A percentile compares a stretch with the other conserved stretches of the same genome.
Evolutionary conservation across 129 eudicot species (phyloP).

Genomic region (Daucus carota): DH1_v3.0 NC_030381.2:46334501-46335000

Average conservation of each 20-base stretch:
- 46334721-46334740: neutral
- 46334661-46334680: conserved; percentile 79
- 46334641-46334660: conserved; percentile 68
- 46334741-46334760: neutral
- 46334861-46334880: neutral
- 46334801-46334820: neutral
- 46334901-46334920: neutral
- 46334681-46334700: conserved; percentile 85
- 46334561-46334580: neutral
- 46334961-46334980: neutral
- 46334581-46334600: conserved; percentile 53
- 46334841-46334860: neutral
- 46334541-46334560: neutral
- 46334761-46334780: too few species aligned
- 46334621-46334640: conserved; percentile 52
- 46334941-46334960: neutral
- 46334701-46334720: conserved; percentile 32
- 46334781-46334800: neutral
- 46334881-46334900: neutral
- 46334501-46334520: conserved; percentile 11
- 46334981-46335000: neutral
- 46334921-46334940: neutral
- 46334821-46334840: neutral
- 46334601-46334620: conserved; percentile 53
- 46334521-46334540: conserved; percentile 10